Conservation (phyloP, 225 moss, liverwort and hornwort species). For the Antitrichia curtipendula region DNA sequence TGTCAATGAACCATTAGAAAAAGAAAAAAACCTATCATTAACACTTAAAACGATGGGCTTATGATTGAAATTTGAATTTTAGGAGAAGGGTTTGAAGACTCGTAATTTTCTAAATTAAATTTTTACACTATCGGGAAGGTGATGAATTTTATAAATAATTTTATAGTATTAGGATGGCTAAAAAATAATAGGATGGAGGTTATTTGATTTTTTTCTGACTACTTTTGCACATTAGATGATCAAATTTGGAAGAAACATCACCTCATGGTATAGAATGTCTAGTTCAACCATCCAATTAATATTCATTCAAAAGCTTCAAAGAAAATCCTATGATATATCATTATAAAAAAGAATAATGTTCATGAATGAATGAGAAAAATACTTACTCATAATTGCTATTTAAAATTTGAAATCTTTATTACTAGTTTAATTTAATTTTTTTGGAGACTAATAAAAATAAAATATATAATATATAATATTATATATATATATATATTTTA, state of each 20-base stretch:
- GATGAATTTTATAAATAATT: background rate
- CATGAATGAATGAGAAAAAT: background rate
- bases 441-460: background rate
- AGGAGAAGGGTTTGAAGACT: background rate
- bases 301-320: background rate
- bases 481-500: too few relatives aligned
- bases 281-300: background rate
- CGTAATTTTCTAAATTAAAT: background rate
- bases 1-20: background rate
- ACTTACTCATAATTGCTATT: background rate
- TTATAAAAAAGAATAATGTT: background rate
- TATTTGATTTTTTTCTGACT: background rate
- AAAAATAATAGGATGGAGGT: too few relatives aligned
- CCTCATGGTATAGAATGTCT: background rate
- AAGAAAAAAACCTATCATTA: background rate
- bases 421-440: background rate
- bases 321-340: background rate
- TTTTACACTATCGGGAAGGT: rapidly evolving
- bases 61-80: background rate
- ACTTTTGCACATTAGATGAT: background rate
- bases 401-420: background rate
- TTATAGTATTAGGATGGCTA: background rate
- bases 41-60: too few relatives aligned
- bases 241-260: background rate
- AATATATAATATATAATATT: too few relatives aligned